phyloP scores from a whole-genome alignment of 495 filamentous ascomycete species.

The Neurospora cerealis region DNA sequence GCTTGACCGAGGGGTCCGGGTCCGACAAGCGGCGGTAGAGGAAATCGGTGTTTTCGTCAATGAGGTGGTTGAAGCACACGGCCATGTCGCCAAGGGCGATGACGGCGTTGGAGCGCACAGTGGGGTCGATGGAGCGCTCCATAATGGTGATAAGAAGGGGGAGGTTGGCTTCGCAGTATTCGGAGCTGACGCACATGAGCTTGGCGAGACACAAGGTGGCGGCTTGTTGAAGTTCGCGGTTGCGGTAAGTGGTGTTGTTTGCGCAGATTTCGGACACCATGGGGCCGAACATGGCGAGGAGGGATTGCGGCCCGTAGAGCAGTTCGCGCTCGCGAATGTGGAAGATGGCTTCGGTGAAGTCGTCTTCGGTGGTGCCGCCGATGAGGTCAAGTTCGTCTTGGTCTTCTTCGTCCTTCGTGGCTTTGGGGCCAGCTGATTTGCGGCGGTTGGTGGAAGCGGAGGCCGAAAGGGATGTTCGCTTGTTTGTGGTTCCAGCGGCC shows the following conservation, averaged over 20 bases:
- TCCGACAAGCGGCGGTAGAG: constrained; percentile 89
- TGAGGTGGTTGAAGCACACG: constrained; percentile 97
- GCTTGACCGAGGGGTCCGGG: constrained; percentile 78
- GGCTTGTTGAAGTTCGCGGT: constrained; percentile 80
- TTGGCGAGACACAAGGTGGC: constrained; percentile 96
- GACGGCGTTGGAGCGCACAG: constrained; percentile 88
- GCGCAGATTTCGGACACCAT: constrained; percentile 87
- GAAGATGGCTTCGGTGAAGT: constrained; percentile 93
- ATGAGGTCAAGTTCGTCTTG: constrained; percentile 92
- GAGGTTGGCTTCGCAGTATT: constrained; percentile 92
- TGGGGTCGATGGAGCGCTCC: constrained; percentile 81
- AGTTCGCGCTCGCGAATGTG: constrained; percentile 93
- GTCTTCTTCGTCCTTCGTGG: constrained; percentile 46
- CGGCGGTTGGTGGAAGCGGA: background rate
- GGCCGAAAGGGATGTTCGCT: constrained; percentile 18
- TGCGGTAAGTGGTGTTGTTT: constrained; percentile 82
- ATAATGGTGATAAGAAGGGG: constrained; percentile 95
- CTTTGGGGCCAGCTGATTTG: background rate
- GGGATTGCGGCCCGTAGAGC: constrained; percentile 73
- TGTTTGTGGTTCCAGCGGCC: constrained; percentile 37
- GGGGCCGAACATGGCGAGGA: constrained; percentile 82
- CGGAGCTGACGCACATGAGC: constrained; percentile 90
- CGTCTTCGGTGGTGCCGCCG: constrained; percentile 93
- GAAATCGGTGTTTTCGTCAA: constrained; percentile 99
- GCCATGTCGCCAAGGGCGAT: constrained; percentile 98